Percentiles rank a stretch among this genome's conserved stretches.
These are phyloP conservation scores for Dactylellina cionopaga DNA, from an alignment of 2,329 filamentous ascomycete species.

Conservation along the genomic window DNA sequence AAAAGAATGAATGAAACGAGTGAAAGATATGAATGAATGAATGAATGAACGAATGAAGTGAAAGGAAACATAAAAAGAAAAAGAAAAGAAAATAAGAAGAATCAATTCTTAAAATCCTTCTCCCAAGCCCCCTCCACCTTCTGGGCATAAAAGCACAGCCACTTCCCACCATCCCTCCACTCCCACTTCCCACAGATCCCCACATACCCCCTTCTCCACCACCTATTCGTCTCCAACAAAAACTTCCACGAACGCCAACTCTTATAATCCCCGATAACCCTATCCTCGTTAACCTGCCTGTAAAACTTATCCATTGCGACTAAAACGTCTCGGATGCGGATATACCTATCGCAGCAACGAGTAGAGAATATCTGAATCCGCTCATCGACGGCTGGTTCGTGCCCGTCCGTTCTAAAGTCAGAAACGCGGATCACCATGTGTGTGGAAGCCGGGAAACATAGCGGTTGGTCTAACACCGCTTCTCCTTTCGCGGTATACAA, in stretches of 20 bases:
- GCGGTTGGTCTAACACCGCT: conserved; percentile 24
- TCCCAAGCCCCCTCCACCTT: conserved; percentile 46
- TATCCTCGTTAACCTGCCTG: conserved; percentile 39
- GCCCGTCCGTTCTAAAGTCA: conserved; percentile 38
- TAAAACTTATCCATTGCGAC: conserved; percentile 45
- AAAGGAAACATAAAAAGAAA: not conserved
- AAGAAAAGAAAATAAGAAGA: not conserved
- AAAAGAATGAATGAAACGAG: too few species aligned
- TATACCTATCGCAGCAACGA: conserved; percentile 37
- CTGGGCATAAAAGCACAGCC: conserved; percentile 25
- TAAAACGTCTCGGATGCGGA: conserved; percentile 31
- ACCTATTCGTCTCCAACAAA: conserved; percentile 45
- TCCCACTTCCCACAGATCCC: conserved; percentile 37
- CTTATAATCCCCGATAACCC: conserved; percentile 40
- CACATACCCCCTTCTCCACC: conserved; percentile 45
- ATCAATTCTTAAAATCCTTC: conserved; percentile 47
- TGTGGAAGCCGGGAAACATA: conserved; percentile 33
- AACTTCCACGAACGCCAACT: conserved; percentile 49
- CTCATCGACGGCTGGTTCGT: conserved; percentile 35
- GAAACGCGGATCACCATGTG: conserved; percentile 24
- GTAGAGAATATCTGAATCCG: conserved; percentile 33
- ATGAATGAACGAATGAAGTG: too few species aligned
- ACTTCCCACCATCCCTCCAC: conserved; percentile 42
- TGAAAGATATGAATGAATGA: too few species aligned
- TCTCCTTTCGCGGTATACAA: conserved; percentile 24